These are phyloP conservation scores for Vigna angularis DNA, from an alignment of 306 rosid genomes.

Conservation along the genomic window DNA sequence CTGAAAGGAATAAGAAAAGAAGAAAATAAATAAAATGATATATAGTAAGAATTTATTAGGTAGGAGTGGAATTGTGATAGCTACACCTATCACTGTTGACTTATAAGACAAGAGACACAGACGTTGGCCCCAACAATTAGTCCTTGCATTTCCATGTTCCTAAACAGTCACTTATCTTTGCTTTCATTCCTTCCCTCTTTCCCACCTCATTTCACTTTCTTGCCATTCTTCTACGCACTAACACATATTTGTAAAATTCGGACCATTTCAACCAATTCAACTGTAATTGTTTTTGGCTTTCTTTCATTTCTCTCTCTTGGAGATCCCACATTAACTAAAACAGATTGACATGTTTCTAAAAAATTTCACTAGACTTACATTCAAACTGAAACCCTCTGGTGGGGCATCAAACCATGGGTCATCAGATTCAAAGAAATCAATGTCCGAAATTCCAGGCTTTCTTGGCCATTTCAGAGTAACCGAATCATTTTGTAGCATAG, in stretches of 20 bases:
- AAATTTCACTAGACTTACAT: conserved; percentile 52
- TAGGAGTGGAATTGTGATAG: too few relatives aligned
- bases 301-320: too few relatives aligned
- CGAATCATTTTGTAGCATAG: conserved; percentile 56
- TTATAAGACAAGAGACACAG: neutral
- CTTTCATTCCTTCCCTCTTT: conserved; percentile 53
- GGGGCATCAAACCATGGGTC: conserved; percentile 86
- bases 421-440: conserved; percentile 69
- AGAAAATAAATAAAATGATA: too few relatives aligned
- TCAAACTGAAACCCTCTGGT: conserved; percentile 84
- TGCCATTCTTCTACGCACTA: conserved; percentile 42
- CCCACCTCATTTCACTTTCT: conserved; percentile 39
- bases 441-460: conserved; percentile 61
- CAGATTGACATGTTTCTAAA: conserved; percentile 17
- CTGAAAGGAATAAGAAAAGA: too few relatives aligned
- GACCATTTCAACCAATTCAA: too few relatives aligned
- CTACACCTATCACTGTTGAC: too few relatives aligned
- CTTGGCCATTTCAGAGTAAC: conserved; percentile 68
- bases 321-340: neutral
- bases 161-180: conserved; percentile 46
- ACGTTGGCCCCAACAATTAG: conserved; percentile 15
- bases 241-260: too few relatives aligned
- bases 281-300: too few relatives aligned
- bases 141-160: conserved; percentile 55
- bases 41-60: too few relatives aligned